Conservation (phyloP, 768 basidiomycete genomes). For the Amanita rimosa region DNA sequence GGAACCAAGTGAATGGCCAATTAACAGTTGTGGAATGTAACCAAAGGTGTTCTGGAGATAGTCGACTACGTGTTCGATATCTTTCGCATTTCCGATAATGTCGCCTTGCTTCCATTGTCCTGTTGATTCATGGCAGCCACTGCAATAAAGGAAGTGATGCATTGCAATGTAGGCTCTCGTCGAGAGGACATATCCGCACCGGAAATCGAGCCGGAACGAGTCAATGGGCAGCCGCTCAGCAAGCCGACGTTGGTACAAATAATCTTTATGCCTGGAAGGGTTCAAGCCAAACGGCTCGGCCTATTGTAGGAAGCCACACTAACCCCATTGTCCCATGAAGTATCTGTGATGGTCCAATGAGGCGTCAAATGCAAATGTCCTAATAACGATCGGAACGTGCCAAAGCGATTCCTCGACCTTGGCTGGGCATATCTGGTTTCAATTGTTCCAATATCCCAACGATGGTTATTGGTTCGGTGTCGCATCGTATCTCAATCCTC, state of each 20-base stretch:
- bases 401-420: constrained; percentile 53
- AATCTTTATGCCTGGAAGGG: constrained; percentile 64
- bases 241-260: constrained; percentile 68
- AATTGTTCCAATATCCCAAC: constrained; percentile 57
- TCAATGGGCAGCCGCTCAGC: constrained; percentile 57
- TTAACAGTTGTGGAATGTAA: constrained; percentile 56
- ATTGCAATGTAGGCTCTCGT: not conserved
- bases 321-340: constrained; percentile 75
- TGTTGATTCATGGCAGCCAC: constrained; percentile 69
- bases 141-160: constrained; percentile 14
- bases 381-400: constrained; percentile 24
- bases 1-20: constrained; percentile 74
- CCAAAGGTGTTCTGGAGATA: constrained; percentile 49
- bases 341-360: constrained; percentile 38
- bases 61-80: constrained; percentile 53
- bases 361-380: not conserved
- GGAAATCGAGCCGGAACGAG: constrained; percentile 82
- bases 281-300: not conserved
- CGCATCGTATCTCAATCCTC: constrained; percentile 20
- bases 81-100: constrained; percentile 49
- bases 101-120: constrained; percentile 55
- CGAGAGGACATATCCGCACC: constrained; percentile 31
- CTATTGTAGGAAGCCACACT: constrained; percentile 17
- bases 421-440: constrained; percentile 33
- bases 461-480: constrained; percentile 14